These are phyloP conservation scores for Uronychia binucleata DNA, from an alignment of 73 alveolate genomes.

Conservation along the genomic window DNA sequence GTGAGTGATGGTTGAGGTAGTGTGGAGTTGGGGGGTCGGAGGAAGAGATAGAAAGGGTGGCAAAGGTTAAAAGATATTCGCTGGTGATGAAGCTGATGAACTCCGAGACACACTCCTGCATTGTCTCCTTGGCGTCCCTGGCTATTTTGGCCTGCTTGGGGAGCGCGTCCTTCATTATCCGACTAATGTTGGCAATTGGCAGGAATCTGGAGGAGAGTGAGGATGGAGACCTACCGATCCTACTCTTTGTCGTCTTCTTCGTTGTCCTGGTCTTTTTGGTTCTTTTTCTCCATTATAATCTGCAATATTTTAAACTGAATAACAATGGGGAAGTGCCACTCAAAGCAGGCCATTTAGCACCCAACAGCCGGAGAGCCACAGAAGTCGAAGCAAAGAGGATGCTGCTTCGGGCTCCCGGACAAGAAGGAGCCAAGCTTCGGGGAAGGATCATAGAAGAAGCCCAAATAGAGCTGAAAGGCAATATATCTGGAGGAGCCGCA, in stretches of 20 bases:
- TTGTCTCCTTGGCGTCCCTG: conserved; percentile 97
- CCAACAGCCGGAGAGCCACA: too few relatives aligned
- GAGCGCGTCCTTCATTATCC: conserved; percentile 95
- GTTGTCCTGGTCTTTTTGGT: conserved; percentile 43
- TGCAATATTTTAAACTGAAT: neutral
- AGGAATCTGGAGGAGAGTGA: conserved; percentile 62
- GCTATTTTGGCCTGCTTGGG: conserved; percentile 97
- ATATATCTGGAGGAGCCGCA: too few relatives aligned
- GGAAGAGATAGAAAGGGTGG: conserved; percentile 11
- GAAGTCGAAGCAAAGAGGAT: too few relatives aligned
- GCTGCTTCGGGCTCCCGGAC: too few relatives aligned
- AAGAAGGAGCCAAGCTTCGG: too few relatives aligned
- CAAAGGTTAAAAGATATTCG: conserved; percentile 11
- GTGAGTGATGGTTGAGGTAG: too few relatives aligned
- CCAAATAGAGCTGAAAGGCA: too few relatives aligned
- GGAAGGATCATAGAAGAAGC: too few relatives aligned
- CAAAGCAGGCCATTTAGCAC: neutral
- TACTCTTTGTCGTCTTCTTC: conserved; percentile 71
- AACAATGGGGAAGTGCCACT: neutral
- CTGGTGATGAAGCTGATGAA: conserved; percentile 76
- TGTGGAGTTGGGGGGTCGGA: too few relatives aligned
- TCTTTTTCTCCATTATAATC: conserved; percentile 5
- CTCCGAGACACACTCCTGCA: conserved; percentile 97
- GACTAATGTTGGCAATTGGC: conserved; percentile 96
- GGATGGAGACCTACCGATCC: conserved; percentile 33